These are phyloP conservation scores for Oryza meyeriana DNA, from an alignment of 176 grass and related monocot genomes.

Conservation along the genomic window DNA sequence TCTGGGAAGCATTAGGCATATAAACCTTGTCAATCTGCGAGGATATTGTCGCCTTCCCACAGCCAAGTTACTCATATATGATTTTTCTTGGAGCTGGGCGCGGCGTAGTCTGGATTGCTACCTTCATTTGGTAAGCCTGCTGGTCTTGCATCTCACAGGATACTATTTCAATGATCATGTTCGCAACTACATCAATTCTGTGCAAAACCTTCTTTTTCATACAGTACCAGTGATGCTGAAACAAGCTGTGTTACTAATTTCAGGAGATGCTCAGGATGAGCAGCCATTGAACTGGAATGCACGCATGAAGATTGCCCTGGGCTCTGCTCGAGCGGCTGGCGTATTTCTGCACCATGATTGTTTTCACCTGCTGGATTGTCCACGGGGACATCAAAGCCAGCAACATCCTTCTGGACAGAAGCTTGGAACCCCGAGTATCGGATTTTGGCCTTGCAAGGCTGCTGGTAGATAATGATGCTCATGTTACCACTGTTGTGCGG, in stretches of 20 bases:
- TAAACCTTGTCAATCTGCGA: conserved; percentile 89
- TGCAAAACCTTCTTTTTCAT: background rate
- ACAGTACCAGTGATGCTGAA: background rate
- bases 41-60: conserved; percentile 69
- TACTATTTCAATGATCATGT: background rate
- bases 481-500: conserved; percentile 88
- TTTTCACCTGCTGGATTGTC: conserved; percentile 77
- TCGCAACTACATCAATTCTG: background rate
- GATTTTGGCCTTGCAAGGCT: conserved; percentile 91
- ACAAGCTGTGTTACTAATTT: background rate
- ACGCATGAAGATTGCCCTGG: conserved; percentile 86
- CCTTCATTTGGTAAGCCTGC: conserved; percentile 66
- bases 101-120: conserved; percentile 80
- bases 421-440: conserved; percentile 78
- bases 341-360: conserved; percentile 94
- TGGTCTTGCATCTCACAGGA: background rate
- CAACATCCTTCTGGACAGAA: conserved; percentile 91
- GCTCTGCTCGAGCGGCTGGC: conserved; percentile 77
- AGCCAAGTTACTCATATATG: conserved; percentile 81
- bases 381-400: conserved; percentile 95
- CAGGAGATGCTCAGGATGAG: conserved; percentile 77
- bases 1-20: conserved; percentile 90
- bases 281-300: conserved; percentile 95
- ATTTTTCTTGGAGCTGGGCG: conserved; percentile 77
- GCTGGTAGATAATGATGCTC: conserved; percentile 64